These are phyloP conservation scores for Leptosphaerulina australis DNA, from an alignment of 2,329 filamentous ascomycete genomes.

Conservation along the genomic window DNA sequence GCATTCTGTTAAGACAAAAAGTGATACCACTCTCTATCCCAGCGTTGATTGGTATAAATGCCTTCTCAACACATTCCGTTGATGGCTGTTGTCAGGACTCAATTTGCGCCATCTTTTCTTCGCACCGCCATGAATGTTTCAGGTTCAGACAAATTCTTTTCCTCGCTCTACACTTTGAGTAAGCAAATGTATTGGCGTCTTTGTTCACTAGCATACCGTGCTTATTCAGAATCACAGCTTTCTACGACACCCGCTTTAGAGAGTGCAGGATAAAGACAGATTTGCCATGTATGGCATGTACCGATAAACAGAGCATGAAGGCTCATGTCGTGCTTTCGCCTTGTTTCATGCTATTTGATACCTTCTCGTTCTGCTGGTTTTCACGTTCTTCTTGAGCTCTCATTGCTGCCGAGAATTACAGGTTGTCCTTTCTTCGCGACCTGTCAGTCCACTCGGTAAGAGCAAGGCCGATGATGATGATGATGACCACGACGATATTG, in stretches of 20 bases:
- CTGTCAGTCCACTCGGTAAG: neutral
- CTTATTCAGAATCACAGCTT: neutral
- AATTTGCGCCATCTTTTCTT: slow-evolving; percentile 54
- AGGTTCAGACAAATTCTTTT: neutral
- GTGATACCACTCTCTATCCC: no score
- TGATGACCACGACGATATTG: no score
- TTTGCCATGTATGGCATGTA: neutral
- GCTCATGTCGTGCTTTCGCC: neutral
- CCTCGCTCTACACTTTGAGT: neutral
- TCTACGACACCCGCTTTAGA: neutral
- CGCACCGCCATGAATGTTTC: neutral
- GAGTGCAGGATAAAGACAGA: slow-evolving; percentile 1
- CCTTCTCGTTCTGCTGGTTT: neutral
- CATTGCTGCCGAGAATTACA: neutral
- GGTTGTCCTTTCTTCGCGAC: neutral
- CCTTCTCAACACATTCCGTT: slow-evolving; percentile 70
- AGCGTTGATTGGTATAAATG: no score
- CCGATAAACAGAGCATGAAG: neutral
- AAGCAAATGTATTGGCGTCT: neutral
- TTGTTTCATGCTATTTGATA: neutral
- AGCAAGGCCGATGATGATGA: neutral
- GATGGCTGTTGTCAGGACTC: slow-evolving; percentile 62
- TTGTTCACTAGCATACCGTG: slow-evolving; percentile 1
- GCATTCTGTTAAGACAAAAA: no score
- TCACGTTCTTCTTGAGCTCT: neutral